These are phyloP conservation scores for Fusarium agapanthi DNA, from an alignment of 2,329 filamentous ascomycete genomes.

Conservation along the genomic window DNA sequence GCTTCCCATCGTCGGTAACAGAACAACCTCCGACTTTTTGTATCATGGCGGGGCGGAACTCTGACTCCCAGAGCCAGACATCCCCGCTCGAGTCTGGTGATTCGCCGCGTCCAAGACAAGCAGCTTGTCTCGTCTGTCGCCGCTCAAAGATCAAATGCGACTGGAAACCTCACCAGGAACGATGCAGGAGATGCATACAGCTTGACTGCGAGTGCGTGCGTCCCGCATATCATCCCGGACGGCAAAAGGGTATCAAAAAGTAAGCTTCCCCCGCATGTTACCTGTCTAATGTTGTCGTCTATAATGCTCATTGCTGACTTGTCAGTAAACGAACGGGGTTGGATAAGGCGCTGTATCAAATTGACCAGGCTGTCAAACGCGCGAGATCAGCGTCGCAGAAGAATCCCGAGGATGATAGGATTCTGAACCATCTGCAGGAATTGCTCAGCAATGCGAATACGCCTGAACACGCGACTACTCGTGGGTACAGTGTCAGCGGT, in stretches of 20 bases:
- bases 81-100: constrained; percentile 39
- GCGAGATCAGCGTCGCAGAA: constrained; percentile 56
- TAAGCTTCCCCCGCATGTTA: constrained; percentile 47
- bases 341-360: constrained; percentile 77
- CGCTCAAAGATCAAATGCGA: constrained; percentile 75
- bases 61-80: constrained; percentile 17
- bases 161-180: constrained; percentile 58
- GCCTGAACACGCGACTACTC: constrained; percentile 29
- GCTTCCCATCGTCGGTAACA: constrained; percentile 24
- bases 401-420: constrained; percentile 55
- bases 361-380: constrained; percentile 73
- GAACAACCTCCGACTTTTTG: constrained; percentile 22
- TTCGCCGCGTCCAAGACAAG: constrained; percentile 48
- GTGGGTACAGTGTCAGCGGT: constrained; percentile 21
- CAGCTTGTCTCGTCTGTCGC: constrained; percentile 71
- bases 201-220: constrained; percentile 70
- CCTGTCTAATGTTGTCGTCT: background rate
- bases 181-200: constrained; percentile 70
- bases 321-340: constrained; percentile 75
- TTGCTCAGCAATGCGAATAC: constrained; percentile 48
- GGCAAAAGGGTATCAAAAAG: constrained; percentile 83
- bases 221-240: constrained; percentile 76
- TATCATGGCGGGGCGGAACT: constrained; percentile 26
- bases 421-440: constrained; percentile 54
- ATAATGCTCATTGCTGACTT: constrained; percentile 2